Base-by-base conservation (phyloP, 83 land plant species). In the Larix sibirica region DNA sequence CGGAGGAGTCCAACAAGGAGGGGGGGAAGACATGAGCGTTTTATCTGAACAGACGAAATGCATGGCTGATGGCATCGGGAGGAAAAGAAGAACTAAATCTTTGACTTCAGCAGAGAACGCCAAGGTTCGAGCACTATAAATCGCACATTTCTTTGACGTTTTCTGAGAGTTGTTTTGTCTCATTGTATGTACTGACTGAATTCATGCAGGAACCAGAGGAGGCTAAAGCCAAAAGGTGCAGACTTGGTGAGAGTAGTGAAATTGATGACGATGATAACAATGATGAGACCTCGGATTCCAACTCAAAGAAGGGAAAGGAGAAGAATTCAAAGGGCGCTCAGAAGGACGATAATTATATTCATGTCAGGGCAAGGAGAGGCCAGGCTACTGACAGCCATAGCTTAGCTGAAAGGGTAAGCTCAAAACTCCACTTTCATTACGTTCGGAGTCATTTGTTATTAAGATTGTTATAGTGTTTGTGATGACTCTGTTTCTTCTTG, bases 301-400 rank as follows among this genome's bases (percentile, higher is more conserved):
- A 66, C 54, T 66, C 44, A 28, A 38, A 62, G 23, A 80, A 81
- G 59, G 61, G 83, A 38, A 54, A 81, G 42, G 62, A 54, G 26
- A 31, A 81, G 77, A 69, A 42, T 70, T 23, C 83, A 66, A 70
- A 50, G 36, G 14, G 59, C 40, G 17, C 76, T 50, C 77, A 81
- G 60, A 76, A 76, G 61, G 79, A 84, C 40, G 81, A 71, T 23
- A 83, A 84, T 65, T 84, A 81, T 54, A 84, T 84, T 21, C 85
- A 84, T 80, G 85, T 84, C 38, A 81, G 85, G 81, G 85, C 85
- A 28, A 65, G 85, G 58, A 81, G 85, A 54, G 85, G 85, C 84
- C 85, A 84, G 62, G 85, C 85, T 44, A 84, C 85, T 16, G 85
- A 84, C 66, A 84, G 85, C 63, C 85, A 84, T 18, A 84, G 85